Evolutionary conservation across 257 asterid species (phyloP).

Genomic region (Solanum pimpinellifolium): DNA sequence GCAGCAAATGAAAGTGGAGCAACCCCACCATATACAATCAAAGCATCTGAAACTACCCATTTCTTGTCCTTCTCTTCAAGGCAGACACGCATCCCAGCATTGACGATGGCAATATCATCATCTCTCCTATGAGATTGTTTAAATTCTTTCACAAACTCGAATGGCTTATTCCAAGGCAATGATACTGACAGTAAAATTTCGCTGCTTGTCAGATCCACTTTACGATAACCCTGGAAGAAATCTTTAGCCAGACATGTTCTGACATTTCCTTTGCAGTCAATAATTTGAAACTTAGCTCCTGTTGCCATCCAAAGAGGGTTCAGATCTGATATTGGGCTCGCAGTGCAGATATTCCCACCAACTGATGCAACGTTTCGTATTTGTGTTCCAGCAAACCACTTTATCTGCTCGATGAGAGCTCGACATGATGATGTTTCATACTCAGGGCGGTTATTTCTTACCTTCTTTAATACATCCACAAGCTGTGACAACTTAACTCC

Average conservation of each 20-base stretch:
- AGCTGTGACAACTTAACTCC: conserved; percentile 79
- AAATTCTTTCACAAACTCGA: conserved; percentile 78
- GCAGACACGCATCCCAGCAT: conserved; percentile 79
- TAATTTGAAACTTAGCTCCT: conserved; percentile 56
- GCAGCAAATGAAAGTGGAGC: conserved; percentile 73
- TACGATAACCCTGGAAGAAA: conserved; percentile 79
- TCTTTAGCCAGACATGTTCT: conserved; percentile 54
- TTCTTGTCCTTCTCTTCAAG: conserved; percentile 45
- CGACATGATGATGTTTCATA: conserved; percentile 73
- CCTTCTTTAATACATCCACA: conserved; percentile 34
- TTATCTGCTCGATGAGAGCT: conserved; percentile 62
- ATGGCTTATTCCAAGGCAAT: conserved; percentile 68
- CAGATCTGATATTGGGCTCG: conserved; percentile 95
- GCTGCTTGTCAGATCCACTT: conserved; percentile 60
- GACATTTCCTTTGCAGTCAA: conserved; percentile 51
- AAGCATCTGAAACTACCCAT: conserved; percentile 75
- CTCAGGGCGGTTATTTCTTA: conserved; percentile 28
- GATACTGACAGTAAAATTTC: conserved; percentile 72
- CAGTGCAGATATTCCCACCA: conserved; percentile 97
- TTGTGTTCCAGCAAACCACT: conserved; percentile 97
- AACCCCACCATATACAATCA: conserved; percentile 83
- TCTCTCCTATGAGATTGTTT: conserved; percentile 96
- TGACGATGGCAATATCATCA: conserved; percentile 93
- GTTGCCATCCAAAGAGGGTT: conserved; percentile 95
- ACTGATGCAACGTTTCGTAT: conserved; percentile 76